A percentile compares a stretch with the other conserved stretches of the same genome.
Conservation (phyloP, 805 yeast species). For the Zygosaccharomyces bisporus region DNA sequence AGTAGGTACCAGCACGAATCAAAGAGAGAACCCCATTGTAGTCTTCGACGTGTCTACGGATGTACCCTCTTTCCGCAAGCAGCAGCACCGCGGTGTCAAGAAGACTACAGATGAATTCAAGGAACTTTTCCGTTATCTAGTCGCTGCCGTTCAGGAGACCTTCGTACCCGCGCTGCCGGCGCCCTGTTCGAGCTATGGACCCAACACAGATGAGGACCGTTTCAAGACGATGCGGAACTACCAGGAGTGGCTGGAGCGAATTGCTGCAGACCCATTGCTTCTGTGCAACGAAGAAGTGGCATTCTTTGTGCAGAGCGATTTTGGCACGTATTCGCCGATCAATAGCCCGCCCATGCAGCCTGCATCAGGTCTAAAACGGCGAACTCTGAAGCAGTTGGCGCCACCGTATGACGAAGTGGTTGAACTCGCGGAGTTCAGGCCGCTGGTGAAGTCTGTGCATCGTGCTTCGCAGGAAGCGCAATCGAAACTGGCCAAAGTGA, state of each 20-base stretch:
- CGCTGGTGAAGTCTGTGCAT: constrained; percentile 75
- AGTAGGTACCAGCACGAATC: constrained; percentile 47
- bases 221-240: constrained; percentile 52
- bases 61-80: constrained; percentile 71
- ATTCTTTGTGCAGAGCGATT: constrained; percentile 76
- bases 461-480: constrained; percentile 48
- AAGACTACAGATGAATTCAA: constrained; percentile 77
- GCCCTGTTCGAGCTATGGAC: constrained; percentile 71
- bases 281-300: constrained; percentile 85
- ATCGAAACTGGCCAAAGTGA: constrained; percentile 54
- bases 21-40: constrained; percentile 74
- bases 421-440: constrained; percentile 81
- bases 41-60: constrained; percentile 66
- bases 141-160: constrained; percentile 82
- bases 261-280: constrained; percentile 71
- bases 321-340: constrained; percentile 45
- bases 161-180: constrained; percentile 87
- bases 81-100: constrained; percentile 65
- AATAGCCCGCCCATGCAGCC: constrained; percentile 52
- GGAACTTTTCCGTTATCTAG: constrained; percentile 70
- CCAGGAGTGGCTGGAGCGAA: constrained; percentile 83
- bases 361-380: constrained; percentile 83
- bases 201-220: constrained; percentile 79
- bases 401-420: constrained; percentile 87
- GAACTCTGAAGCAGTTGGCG: constrained; percentile 85